A percentile compares a stretch with the other conserved stretches of the same genome.
Conservation (phyloP, 2,329 filamentous ascomycete genomes). For the Acrocalymma vagum region DNA sequence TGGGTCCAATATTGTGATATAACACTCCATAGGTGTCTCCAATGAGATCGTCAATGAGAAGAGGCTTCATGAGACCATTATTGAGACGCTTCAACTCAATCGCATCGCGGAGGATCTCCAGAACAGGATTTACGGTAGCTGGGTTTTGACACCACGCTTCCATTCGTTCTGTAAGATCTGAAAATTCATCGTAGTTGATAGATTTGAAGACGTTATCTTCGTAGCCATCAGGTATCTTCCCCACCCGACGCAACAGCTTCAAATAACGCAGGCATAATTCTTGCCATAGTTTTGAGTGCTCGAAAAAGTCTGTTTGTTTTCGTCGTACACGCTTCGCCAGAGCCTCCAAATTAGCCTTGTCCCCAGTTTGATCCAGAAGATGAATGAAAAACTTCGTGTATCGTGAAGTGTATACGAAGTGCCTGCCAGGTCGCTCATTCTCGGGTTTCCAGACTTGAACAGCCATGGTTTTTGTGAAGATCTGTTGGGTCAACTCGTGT, state of each 20-base stretch:
- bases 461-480: constrained; percentile 94
- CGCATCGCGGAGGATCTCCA: constrained; percentile 72
- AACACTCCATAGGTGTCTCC: constrained; percentile 86
- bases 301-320: constrained; percentile 77
- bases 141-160: constrained; percentile 66
- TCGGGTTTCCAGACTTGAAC: constrained; percentile 97
- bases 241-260: constrained; percentile 65
- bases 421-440: constrained; percentile 81
- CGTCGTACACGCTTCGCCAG: constrained; percentile 82
- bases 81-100: constrained; percentile 82
- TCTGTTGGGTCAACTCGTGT: constrained; percentile 80
- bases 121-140: constrained; percentile 55
- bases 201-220: constrained; percentile 72
- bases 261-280: constrained; percentile 67
- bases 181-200: constrained; percentile 72
- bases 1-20: constrained; percentile 72
- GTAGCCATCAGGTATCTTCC: constrained; percentile 65
- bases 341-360: constrained; percentile 78
- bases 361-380: constrained; percentile 76
- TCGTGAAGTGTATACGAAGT: constrained; percentile 89
- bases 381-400: constrained; percentile 85
- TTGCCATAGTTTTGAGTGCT: constrained; percentile 70
- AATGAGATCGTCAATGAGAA: constrained; percentile 90
- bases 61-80: constrained; percentile 83
- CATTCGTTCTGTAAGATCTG: constrained; percentile 65